Evolutionary conservation across 164 flowering plant genomes (phyloP).

Genomic region (Sextonia rubra): DNA sequence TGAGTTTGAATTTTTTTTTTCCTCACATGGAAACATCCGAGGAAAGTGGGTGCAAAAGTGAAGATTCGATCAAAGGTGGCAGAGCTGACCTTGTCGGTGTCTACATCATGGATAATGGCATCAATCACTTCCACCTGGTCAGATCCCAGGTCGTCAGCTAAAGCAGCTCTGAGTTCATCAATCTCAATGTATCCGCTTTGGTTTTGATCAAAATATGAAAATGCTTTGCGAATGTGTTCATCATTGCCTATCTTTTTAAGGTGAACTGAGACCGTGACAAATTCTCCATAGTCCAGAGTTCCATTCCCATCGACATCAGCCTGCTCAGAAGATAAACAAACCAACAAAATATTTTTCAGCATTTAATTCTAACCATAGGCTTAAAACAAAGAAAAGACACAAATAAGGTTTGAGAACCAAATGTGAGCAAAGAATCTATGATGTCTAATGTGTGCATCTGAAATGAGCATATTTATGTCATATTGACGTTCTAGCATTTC

Average conservation of each 20-base stretch:
- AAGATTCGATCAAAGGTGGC: background rate
- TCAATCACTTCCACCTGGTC: slow-evolving; percentile 68
- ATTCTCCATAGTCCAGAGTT: slow-evolving; percentile 68
- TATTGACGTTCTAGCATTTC: no score
- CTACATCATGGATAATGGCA: slow-evolving; percentile 84
- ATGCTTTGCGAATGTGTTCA: slow-evolving; percentile 81
- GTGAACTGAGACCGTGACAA: slow-evolving; percentile 78
- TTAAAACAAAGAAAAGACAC: no score
- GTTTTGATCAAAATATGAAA: slow-evolving; percentile 63
- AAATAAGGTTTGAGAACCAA: no score
- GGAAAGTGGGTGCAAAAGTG: background rate
- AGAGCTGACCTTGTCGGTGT: slow-evolving; percentile 79
- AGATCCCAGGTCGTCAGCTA: slow-evolving; percentile 63
- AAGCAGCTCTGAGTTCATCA: slow-evolving; percentile 71
- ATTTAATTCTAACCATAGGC: no score
- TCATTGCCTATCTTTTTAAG: slow-evolving; percentile 77
- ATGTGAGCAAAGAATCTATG: no score
- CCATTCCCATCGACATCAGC: slow-evolving; percentile 88
- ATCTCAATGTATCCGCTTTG: slow-evolving; percentile 72
- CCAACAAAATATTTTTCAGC: background rate
- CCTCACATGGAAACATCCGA: no score
- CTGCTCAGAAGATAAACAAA: slow-evolving; percentile 28
- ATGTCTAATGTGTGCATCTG: no score
- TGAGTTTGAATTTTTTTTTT: no score
- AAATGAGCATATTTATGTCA: no score